Conservation (phyloP, 345 rosid genomes). For the Stellera chamaejasme region DNA sequence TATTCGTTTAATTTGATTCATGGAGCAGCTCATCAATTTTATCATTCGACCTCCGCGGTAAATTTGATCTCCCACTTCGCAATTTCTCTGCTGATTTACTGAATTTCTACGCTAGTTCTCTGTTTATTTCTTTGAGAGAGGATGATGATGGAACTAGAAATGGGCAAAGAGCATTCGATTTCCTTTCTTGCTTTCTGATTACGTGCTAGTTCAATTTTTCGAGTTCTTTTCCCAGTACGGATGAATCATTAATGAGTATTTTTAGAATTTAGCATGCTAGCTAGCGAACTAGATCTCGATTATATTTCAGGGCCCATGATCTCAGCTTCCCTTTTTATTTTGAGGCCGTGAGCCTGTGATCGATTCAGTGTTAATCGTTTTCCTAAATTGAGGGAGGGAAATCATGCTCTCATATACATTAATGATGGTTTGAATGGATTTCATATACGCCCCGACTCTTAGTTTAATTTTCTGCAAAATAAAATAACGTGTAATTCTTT, state of each 20-base stretch:
- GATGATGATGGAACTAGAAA: constrained; percentile 9
- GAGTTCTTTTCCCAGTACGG: not conserved
- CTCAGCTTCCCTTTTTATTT: not conserved
- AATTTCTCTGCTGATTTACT: not conserved
- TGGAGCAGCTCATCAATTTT: constrained; percentile 95
- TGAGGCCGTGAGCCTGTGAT: not conserved
- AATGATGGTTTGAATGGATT: no score
- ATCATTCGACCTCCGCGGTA: constrained; percentile 97
- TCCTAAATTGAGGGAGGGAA: not conserved
- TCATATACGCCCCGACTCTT: no score
- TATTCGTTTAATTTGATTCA: constrained; percentile 18
- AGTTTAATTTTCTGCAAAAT: no score
- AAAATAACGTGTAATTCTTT: no score
- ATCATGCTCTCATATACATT: no score
- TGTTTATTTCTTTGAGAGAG: not conserved
- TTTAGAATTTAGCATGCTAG: not conserved
- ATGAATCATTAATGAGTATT: not conserved
- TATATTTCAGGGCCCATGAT: constrained; percentile 1
- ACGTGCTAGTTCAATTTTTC: not conserved
- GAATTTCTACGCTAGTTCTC: constrained; percentile 1
- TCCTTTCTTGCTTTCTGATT: not conserved
- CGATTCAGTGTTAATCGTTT: not conserved
- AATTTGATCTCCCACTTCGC: not conserved
- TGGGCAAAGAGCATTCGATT: not conserved
- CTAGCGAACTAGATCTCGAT: not conserved